Evolutionary conservation across 208 protist species (phyloP), one percentile per base, ranked within the genome.

Genomic region (Lotmaria passim): DNA sequence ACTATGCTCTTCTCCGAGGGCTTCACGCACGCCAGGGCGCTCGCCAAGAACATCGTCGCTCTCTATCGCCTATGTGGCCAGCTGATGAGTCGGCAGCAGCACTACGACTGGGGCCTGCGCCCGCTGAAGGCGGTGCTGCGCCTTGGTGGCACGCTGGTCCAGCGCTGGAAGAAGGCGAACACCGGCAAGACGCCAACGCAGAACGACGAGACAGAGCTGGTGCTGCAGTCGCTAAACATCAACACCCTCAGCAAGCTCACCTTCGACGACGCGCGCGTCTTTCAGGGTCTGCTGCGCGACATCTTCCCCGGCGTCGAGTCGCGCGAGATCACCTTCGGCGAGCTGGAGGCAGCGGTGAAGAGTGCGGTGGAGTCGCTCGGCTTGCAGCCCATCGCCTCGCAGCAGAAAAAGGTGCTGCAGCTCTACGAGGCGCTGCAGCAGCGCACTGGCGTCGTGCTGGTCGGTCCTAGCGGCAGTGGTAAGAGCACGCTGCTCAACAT

Each of bases 231-330:
- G 12, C 82, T 99, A 28, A 93, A 93, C 67, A 98, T 98, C 60
- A 99, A 98, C 83, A 99, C 98, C 59, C 69, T 99, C 38, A 98
- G 98, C 53, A 99, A 99, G 64, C 93, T 99, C 41, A 97, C 98
- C 31, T 90, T 91, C 44, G 96, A 99, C 52, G 98, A 99, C 80
- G 93, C 96, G n/a, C 81, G 81, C 7, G 75, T 99, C 51, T 99
- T 99, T 75, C 76, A 85, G 10, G 90, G 94, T 10, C 83, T 99
- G n/a, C 76, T 98, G 10, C 71, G 56, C 2, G 95, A 97, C 71
- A 86, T 98, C 52, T 97, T 98, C 63, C 92, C 93, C 15, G 74
- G 83, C 14, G 83, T 83, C n/a, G 58, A 63, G 51, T 70, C 81
- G 24, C 69, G 86, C 21, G 89, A 96, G 47, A 73, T 94, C 57